A percentile compares a stretch with the other conserved stretches of the same genome.
Evolutionary conservation across 139 green algal species (phyloP).

Genomic region (Gonium pectorale): DNA sequence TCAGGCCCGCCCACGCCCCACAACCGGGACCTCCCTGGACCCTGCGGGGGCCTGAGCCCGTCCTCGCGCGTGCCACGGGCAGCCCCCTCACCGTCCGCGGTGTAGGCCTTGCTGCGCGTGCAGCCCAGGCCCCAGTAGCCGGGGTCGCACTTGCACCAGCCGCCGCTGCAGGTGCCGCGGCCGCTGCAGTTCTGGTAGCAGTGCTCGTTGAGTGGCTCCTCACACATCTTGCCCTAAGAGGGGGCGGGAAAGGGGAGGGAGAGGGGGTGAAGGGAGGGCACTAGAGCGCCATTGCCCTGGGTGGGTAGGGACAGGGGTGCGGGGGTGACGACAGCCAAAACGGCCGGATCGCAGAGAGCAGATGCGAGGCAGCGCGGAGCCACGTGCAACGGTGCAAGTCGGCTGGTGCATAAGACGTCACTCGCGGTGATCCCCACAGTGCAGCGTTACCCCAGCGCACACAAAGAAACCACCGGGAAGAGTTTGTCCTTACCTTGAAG

Average conservation of each 20-base stretch:
- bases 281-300: too few relatives aligned
- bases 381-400: too few relatives aligned
- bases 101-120: constrained; percentile 34
- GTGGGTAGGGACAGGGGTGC: too few relatives aligned
- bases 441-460: neutral
- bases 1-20: too few relatives aligned
- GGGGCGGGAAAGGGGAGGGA: neutral
- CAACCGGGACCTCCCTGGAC: too few relatives aligned
- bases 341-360: too few relatives aligned
- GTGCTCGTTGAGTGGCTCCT: neutral
- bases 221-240: neutral
- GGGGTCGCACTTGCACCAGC: constrained; percentile 49
- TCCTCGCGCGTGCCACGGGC: too few relatives aligned
- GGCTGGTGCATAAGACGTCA: neutral
- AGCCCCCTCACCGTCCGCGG: neutral
- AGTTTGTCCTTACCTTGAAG: constrained; percentile 12
- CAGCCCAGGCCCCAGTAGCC: constrained; percentile 51
- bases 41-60: too few relatives aligned
- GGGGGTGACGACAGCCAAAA: too few relatives aligned
- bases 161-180: constrained; percentile 36
- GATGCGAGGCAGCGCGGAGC: too few relatives aligned
- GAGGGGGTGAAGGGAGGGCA: too few relatives aligned
- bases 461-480: neutral
- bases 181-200: constrained; percentile 37
- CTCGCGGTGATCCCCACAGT: neutral